phyloP scores from a whole-genome alignment of 1,139 yeast genomes.

The Scheffersomyces segobiensis region DNA sequence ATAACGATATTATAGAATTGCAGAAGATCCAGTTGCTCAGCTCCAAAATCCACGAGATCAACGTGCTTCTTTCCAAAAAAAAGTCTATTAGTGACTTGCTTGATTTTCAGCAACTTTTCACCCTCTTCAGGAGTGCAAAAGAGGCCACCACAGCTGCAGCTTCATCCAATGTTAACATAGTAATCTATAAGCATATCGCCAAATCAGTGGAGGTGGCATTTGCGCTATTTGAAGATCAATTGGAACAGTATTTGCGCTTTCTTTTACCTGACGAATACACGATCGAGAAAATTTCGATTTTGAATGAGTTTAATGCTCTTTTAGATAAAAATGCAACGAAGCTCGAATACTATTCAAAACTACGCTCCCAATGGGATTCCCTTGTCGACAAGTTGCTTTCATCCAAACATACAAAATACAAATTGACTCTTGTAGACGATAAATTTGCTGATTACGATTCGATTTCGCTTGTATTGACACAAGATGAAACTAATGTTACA shows the following conservation, averaged over 20 bases:
- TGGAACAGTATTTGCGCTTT: slow-evolving; percentile 19
- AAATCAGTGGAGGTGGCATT: slow-evolving; percentile 2
- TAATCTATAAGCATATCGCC: slow-evolving; percentile 8
- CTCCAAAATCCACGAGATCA: slow-evolving; percentile 8
- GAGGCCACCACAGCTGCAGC: slow-evolving; percentile 2
- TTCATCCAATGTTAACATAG: neutral
- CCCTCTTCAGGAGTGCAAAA: slow-evolving; percentile 6
- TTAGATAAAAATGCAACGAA: slow-evolving; percentile 14
- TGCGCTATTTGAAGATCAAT: slow-evolving; percentile 11
- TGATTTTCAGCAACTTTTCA: slow-evolving; percentile 15
- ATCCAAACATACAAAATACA: slow-evolving; percentile 1
- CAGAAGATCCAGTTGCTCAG: slow-evolving; percentile 3
- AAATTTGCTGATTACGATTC: slow-evolving; percentile 7
- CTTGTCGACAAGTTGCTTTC: slow-evolving; percentile 8
- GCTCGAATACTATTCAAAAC: slow-evolving; percentile 9
- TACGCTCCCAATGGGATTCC: slow-evolving; percentile 10
- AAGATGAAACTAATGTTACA: neutral
- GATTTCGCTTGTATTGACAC: slow-evolving; percentile 1
- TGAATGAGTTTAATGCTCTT: slow-evolving; percentile 15
- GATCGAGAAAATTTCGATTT: slow-evolving; percentile 17
- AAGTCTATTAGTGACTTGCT: slow-evolving; percentile 13
- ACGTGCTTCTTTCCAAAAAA: slow-evolving; percentile 9
- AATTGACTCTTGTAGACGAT: slow-evolving; percentile 2
- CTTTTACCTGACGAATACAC: slow-evolving; percentile 25
- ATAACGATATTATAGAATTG: slow-evolving; percentile 7